Evolutionary conservation across 345 rosid genomes (phyloP).

Genomic region (Salix caprea): DNA sequence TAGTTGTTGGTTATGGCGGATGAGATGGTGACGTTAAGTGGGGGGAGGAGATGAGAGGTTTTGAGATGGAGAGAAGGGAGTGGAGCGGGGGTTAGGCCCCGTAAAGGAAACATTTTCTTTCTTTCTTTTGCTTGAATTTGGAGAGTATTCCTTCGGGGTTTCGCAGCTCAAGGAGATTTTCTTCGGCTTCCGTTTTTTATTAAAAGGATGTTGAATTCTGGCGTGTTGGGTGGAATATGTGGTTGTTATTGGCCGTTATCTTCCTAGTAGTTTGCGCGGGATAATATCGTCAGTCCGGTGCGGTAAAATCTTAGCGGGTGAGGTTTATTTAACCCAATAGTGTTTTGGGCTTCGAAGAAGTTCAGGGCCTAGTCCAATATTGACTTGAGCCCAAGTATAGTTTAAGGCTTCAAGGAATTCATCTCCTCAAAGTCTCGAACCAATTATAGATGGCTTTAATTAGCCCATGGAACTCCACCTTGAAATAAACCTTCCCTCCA

Average conservation of each 20-base stretch:
- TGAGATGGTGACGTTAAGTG: slow-evolving; percentile 18
- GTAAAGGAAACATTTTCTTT: slow-evolving; percentile 39
- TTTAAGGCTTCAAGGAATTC: too few species aligned
- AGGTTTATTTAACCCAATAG: background rate
- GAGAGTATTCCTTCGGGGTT: background rate
- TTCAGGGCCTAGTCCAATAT: too few species aligned
- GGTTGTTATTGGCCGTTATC: slow-evolving; percentile 5
- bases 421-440: too few species aligned
- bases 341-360: background rate
- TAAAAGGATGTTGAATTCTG: background rate
- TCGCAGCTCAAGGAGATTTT: too few species aligned
- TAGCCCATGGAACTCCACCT: too few species aligned
- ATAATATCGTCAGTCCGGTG: background rate
- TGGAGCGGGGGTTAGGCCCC: slow-evolving; percentile 51
- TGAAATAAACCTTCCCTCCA: too few species aligned
- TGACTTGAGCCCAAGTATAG: too few species aligned
- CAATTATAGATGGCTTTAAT: too few species aligned
- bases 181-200: background rate
- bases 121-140: background rate
- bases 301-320: background rate
- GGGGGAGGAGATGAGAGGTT: slow-evolving; percentile 11
- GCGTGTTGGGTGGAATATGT: background rate
- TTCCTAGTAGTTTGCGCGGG: background rate
- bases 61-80: slow-evolving; percentile 33
- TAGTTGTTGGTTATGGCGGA: slow-evolving; percentile 27